Evolutionary conservation across 2,329 filamentous ascomycete genomes (phyloP), one percentile per base, ranked within the genome.

Genomic region (Penicillium concentricum): DNA sequence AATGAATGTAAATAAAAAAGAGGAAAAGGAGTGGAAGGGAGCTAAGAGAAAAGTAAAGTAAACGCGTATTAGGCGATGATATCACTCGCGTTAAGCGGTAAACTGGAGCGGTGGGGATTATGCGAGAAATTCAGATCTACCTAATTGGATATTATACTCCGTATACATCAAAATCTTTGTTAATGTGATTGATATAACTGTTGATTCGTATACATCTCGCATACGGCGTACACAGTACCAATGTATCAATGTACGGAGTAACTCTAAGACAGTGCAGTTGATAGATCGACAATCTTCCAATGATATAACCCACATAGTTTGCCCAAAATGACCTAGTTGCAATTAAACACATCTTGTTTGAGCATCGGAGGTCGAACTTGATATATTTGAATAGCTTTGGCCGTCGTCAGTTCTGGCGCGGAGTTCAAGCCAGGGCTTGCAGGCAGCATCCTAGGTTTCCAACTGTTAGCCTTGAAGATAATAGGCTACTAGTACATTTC

Each of bases 51-150:
- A 45, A 37, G 48, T 26, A 35, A 44, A 47, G 20, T 26, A 51
- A 58, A 66, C 65, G 63, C 64, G 65, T 61, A 51, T 56, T 51
- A 37, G 38, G 34, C 55, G 52, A 68, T 67, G 64, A 68, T 67
- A 67, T 67, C 63, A 67, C 48, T n/a, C 20, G 22, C 7, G 49
- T 44, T 44, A 44, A 51, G 38, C 49, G 49, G 49, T 18, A 41
- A 42, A 51, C 43, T 16, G 42, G 4, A 44, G 42, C n/a, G n/a
- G 30, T 32, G 30, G 42, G 18, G 42, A 38, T 20, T 38, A 12
- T 24, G 38, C 13, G 5, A 41, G 38, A 13, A 15, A 41, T 2
- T 13, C 12, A 18, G n/a, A 43, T 43, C 41, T 32, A 32, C 30
- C 15, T 1, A 32, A 32, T 28, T 28, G 28, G 28, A 28, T 10